Evolutionary conservation across 345 rosid genomes (phyloP), one percentile per base, ranked within the genome.

Genomic region (Heritiera littoralis): DNA sequence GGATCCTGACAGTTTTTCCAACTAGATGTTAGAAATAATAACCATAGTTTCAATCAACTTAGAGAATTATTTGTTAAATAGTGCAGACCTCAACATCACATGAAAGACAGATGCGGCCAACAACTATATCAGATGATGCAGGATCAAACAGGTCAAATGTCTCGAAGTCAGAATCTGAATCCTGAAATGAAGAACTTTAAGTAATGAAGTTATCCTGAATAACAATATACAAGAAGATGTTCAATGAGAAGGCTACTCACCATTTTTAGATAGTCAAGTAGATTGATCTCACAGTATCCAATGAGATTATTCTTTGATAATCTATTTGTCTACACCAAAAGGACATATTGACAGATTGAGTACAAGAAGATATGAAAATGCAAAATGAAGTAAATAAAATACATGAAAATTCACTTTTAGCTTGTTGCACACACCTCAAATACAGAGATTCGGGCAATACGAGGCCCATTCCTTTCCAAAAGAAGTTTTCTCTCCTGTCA

Each of bases 401-500:
- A 7, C 59, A 56, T 20, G 45, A 9, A 71, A 41, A 69, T 72
- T 9, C 45, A 51, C 60, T 52, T 30, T 32, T 68, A 64, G 74
- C 13, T 79, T 38, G 72, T 43, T 38, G 74, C 79, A 79, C 78
- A 79, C 77, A 93, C 99, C 97, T 95, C 97, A 80, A 86, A 89
- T 18, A 95, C 90, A 7, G 98, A 95, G 81, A 95, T 83, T 80
- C 98, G 91, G 43, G 89, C 96, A 83, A 92, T 82, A 83, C 84
- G 91, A 80, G 99, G 93, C 52, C 97, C 98, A 81, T 88, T 89
- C 73, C 79, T 90, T 74, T 93, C 99, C 89, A 95, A 85, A 18
- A 93, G 90, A 84, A 95, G 91, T 80, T 95, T 95, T 86, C 91
- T 95, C 76, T 95, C 97, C 99, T 95, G 83, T 72, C n/a, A 10